Conservation (phyloP, 192 early-diverging fungal genomes). For the Martensiomyces pterosporus region DNA sequence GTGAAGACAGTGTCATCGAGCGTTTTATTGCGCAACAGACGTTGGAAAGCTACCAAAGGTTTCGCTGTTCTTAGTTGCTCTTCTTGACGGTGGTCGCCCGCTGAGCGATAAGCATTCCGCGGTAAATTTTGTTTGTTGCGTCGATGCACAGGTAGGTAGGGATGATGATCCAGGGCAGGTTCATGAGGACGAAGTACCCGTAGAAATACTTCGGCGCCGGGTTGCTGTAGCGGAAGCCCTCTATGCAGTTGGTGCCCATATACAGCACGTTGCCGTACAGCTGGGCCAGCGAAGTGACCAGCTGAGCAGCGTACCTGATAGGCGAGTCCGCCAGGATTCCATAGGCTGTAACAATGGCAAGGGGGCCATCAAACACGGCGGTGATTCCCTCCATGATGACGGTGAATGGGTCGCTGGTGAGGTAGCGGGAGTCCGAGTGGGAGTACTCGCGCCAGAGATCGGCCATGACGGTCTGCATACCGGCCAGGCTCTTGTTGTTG, state of each 20-base stretch:
- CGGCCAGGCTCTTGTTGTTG: constrained; percentile 64
- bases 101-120: constrained; percentile 51
- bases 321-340: constrained; percentile 54
- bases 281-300: constrained; percentile 63
- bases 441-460: constrained; percentile 93
- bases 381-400: constrained; percentile 86
- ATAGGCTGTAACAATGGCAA: constrained; percentile 55
- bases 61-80: constrained; percentile 20
- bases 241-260: constrained; percentile 64
- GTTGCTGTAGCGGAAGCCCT: constrained; percentile 63
- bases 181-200: constrained; percentile 85
- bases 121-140: constrained; percentile 49
- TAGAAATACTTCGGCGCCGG: constrained; percentile 82
- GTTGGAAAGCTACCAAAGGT: too few species aligned
- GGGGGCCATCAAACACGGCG: constrained; percentile 66
- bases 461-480: constrained; percentile 59
- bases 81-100: constrained; percentile 50
- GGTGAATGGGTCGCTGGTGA: constrained; percentile 78
- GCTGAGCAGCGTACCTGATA: constrained; percentile 54
- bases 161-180: constrained; percentile 79
- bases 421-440: constrained; percentile 81
- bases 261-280: constrained; percentile 83
- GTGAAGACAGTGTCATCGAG: too few species aligned
- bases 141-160: constrained; percentile 54
- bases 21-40: too few species aligned